Conservation (phyloP, 2,329 filamentous ascomycete species). For the Trichoderma arundinaceum region DNA sequence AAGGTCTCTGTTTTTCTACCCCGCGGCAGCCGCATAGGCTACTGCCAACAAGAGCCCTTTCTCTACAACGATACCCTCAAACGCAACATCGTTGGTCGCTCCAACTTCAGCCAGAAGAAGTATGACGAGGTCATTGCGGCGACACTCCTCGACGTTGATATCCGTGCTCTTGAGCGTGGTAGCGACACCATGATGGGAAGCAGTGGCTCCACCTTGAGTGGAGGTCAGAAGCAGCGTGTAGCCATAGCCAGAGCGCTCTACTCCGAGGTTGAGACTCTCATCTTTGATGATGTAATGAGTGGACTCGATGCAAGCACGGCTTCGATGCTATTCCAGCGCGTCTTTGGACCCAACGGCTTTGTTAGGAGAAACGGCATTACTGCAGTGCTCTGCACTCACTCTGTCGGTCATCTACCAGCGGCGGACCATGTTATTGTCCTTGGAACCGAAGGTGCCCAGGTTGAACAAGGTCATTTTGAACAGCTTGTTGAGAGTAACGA, state of each 20-base stretch:
- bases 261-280: constrained; percentile 40
- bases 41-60: constrained; percentile 44
- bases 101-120: too few relatives aligned
- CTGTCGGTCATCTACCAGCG: too few relatives aligned
- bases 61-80: constrained; percentile 41
- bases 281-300: constrained; percentile 52
- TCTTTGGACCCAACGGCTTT: constrained; percentile 50
- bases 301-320: constrained; percentile 51
- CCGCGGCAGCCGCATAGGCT: constrained; percentile 37
- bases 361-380: too few relatives aligned
- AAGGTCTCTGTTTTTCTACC: constrained; percentile 28
- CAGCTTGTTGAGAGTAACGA: too few relatives aligned
- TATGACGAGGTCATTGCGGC: constrained; percentile 42
- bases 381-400: too few relatives aligned
- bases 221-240: constrained; percentile 46
- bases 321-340: constrained; percentile 46
- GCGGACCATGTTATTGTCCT: too few relatives aligned
- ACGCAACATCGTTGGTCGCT: too few relatives aligned
- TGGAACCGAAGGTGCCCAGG: too few relatives aligned
- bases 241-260: constrained; percentile 52
- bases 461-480: too few relatives aligned
- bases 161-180: constrained; percentile 41
- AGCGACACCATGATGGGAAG: constrained; percentile 45
- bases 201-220: constrained; percentile 46
- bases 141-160: constrained; percentile 39